Percentiles rank a stretch among this genome's conserved stretches.
Conservation (phyloP, 164 flowering plant species). For the Stephania japonica region DNA sequence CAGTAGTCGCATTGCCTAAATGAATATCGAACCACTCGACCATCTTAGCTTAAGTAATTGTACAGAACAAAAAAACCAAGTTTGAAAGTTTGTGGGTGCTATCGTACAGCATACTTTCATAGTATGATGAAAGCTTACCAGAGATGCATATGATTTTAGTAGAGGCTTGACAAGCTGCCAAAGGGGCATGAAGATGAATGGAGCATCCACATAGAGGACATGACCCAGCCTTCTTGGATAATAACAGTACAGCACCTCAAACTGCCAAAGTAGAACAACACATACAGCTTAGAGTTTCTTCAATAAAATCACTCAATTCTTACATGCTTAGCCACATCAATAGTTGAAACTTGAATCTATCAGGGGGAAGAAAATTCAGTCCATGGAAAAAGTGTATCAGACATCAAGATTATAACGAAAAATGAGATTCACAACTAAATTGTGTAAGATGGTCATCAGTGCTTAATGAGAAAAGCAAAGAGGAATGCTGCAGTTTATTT, state of each 20-base stretch:
- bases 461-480: not conserved
- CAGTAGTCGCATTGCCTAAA: no score
- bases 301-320: no score
- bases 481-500: not conserved
- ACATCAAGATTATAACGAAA: no score
- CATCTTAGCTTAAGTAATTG: no score
- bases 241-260: conserved; percentile 77
- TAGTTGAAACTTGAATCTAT: no score
- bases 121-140: conserved; percentile 41
- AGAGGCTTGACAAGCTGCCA: conserved; percentile 81
- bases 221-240: conserved; percentile 73
- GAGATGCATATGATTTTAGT: conserved; percentile 70
- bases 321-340: no score
- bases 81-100: not conserved
- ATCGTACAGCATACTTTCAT: not conserved
- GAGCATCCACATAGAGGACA: conserved; percentile 87
- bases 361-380: no score
- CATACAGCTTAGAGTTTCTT: not conserved
- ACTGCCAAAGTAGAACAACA: conserved; percentile 41
- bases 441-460: not conserved
- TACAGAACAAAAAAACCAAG: not conserved
- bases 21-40: no score
- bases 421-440: no score
- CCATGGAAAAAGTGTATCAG: no score
- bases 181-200: conserved; percentile 67